Evolutionary conservation across 139 green algal species (phyloP).

Genomic region (Tetradesmus lagerheimii): DNA sequence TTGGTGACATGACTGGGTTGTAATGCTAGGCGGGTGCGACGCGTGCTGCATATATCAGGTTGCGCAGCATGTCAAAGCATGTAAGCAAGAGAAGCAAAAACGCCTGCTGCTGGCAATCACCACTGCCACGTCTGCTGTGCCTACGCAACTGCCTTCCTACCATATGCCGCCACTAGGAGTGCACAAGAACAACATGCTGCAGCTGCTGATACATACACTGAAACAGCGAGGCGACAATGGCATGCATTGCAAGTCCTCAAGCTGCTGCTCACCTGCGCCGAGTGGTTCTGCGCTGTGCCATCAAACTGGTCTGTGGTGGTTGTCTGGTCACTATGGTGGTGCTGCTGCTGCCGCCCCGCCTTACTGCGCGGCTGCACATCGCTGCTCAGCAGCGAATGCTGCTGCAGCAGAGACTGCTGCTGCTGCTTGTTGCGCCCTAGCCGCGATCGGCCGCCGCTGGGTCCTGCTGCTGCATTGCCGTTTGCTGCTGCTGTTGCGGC

Average conservation of each 20-base stretch:
- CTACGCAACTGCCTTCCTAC: too few species aligned
- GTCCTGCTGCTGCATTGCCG: background rate
- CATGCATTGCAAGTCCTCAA: too few species aligned
- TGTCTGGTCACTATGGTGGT: slow-evolving; percentile 1
- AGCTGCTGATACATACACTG: background rate
- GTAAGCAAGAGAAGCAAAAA: background rate
- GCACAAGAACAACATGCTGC: background rate
- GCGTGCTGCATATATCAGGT: too few species aligned
- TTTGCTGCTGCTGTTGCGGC: slow-evolving; percentile 1
- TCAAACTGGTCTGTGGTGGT: slow-evolving; percentile 19
- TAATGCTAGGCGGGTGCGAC: too few species aligned
- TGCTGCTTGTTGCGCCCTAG: slow-evolving; percentile 25
- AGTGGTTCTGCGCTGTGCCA: slow-evolving; percentile 23
- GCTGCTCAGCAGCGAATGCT: background rate
- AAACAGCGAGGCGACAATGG: too few species aligned
- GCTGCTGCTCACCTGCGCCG: background rate
- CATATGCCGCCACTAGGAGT: too few species aligned
- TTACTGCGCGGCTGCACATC: background rate
- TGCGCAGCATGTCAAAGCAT: too few species aligned
- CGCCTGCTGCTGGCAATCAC: too few species aligned
- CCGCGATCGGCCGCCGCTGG: background rate
- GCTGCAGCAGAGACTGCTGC: background rate
- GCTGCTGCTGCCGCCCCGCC: slow-evolving; percentile 15
- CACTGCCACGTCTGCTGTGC: too few species aligned
- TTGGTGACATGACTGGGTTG: too few species aligned